Conservation (phyloP, 176 grass and related monocot genomes). For the Sorghum bicolor region Sorghum_bicolor_NCBIv3 NC_012872.2:64942001-64942500, state of each 20-base stretch:
- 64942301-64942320: not conserved
- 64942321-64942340: not conserved
- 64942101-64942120: not conserved
- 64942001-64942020: conserved; percentile 48
- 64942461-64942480: too few relatives aligned
- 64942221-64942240: not conserved
- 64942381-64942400: too few relatives aligned
- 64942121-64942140: not conserved
- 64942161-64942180: not conserved
- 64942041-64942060: conserved; percentile 60
- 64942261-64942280: not conserved
- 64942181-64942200: conserved; percentile 17
- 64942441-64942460: too few relatives aligned
- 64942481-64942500: too few relatives aligned
- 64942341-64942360: too few relatives aligned
- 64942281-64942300: not conserved
- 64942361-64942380: too few relatives aligned
- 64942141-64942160: not conserved
- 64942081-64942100: not conserved
- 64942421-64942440: too few relatives aligned
- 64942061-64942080: conserved; percentile 30
- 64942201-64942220: not conserved
- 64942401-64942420: too few relatives aligned
- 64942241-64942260: not conserved
- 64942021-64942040: conserved; percentile 50